Percentiles rank a stretch among this genome's conserved stretches.
These are phyloP conservation scores for Pseudogymnoascus sp. DNA, from an alignment of 2,329 filamentous ascomycete genomes.

Conservation along the genomic window DNA sequence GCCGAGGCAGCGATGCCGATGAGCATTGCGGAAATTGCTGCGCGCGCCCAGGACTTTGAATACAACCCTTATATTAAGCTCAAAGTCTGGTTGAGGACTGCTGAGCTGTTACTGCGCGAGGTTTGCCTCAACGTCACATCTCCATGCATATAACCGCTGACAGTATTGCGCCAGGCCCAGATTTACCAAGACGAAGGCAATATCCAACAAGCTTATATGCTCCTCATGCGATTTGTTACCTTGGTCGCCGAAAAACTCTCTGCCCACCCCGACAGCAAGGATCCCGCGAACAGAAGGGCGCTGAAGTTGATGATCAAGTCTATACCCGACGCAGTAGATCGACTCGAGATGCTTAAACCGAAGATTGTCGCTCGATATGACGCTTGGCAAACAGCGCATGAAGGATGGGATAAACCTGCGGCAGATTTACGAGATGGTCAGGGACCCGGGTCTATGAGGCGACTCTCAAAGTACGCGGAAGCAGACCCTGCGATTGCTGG, in stretches of 20 bases:
- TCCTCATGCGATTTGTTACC: conserved; percentile 81
- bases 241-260: conserved; percentile 72
- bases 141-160: conserved; percentile 15
- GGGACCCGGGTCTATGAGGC: conserved; percentile 5
- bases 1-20: conserved; percentile 42
- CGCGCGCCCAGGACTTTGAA: conserved; percentile 69
- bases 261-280: conserved; percentile 67
- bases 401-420: not conserved
- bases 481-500: conserved; percentile 56
- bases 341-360: conserved; percentile 72
- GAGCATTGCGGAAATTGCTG: conserved; percentile 69
- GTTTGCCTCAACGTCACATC: not conserved
- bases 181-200: conserved; percentile 84
- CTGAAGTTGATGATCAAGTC: conserved; percentile 52
- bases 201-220: conserved; percentile 78
- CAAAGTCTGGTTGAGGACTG: conserved; percentile 74
- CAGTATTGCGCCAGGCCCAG: conserved; percentile 51
- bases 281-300: conserved; percentile 49
- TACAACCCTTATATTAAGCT: conserved; percentile 73
- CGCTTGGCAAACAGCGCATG: conserved; percentile 51
- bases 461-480: conserved; percentile 37
- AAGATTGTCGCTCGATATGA: conserved; percentile 65
- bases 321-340: conserved; percentile 45
- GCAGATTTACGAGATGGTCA: not conserved
- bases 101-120: conserved; percentile 72